Base-by-base conservation (phyloP, 2,329 filamentous ascomycete genomes). In the Talaromyces sp. region DNA sequence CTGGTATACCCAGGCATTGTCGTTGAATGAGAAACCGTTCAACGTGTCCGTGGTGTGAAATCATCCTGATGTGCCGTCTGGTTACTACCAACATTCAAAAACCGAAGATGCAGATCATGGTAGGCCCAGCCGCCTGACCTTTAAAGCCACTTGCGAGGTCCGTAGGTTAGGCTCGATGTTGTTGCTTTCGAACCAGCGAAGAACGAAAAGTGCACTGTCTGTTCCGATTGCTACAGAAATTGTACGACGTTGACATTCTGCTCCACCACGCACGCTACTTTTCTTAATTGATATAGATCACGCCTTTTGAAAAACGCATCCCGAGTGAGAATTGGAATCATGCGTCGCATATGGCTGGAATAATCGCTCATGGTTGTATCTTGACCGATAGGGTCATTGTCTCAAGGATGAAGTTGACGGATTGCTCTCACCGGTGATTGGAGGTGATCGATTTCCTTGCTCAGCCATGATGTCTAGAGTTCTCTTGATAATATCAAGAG, bases 11-110 rank as follows among this genome's bases (percentile, higher is more conserved):
- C 43, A 1, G 43, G 43, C n/a, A 45, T 45, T 10, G 43, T 19
- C 10, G 43, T 45, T 5, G 43, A 22, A 11, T 45, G 43, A 45
- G 43, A 45, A 22, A 11, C 10, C 8, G n/a, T 19, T 19, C 8
- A 22, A 22, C 0, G n/a, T 45, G 3, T 11, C 1, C 0, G n/a
- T 45, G 3, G 3, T 4, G 10, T 11, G n/a, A 2, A 22, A 22
- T 22, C 43, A 22, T 45, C n/a, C 43, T 22, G n/a, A 22, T 45
- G 3, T 22, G n/a, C 10, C 8, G 43, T 2, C 43, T 22, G n/a
- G 13, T 45, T 13, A 45, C 43, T 22, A 22, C 43, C 43, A 45
- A 22, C n/a, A 22, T 22, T 22, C 43, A 45, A 22, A 22, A 45
- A 22, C 8, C 43, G 43, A 5, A 45, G 43, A 45, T 22, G 43